phyloP scores from a whole-genome alignment of 73 alveolate species.

The Tetrahymena elliotti region DNA sequence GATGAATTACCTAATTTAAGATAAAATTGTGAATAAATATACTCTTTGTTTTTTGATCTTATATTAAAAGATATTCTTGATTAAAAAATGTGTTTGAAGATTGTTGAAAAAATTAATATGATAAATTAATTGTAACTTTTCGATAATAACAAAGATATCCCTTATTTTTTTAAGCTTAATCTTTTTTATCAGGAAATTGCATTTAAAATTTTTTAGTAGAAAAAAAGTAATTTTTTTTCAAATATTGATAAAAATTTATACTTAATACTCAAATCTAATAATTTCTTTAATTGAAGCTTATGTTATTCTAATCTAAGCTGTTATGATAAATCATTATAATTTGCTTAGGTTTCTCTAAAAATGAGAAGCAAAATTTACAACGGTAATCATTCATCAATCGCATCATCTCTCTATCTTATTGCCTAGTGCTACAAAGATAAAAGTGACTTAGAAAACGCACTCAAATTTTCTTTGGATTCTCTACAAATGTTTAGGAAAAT shows the following conservation, averaged over 20 bases:
- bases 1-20: no score
- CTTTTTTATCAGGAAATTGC: no score
- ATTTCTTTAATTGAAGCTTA: no score
- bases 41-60: no score
- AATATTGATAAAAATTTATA: no score
- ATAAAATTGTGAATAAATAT: no score
- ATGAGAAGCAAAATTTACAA: background rate
- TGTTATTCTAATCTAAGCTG: background rate
- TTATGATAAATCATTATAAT: background rate
- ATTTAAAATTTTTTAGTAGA: no score
- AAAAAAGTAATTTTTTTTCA: background rate
- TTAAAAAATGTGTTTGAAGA: no score
- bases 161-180: no score
- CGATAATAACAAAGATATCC: background rate
- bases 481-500: background rate
- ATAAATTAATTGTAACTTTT: no score
- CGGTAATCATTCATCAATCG: background rate
- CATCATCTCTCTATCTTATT: background rate
- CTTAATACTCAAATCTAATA: background rate
- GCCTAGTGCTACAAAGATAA: background rate
- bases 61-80: no score
- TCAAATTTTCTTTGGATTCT: background rate
- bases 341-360: background rate
- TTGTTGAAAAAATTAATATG: no score
- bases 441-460: background rate